Conservation (phyloP, 306 rosid species). For the Canavalia ensiformis region DNA sequence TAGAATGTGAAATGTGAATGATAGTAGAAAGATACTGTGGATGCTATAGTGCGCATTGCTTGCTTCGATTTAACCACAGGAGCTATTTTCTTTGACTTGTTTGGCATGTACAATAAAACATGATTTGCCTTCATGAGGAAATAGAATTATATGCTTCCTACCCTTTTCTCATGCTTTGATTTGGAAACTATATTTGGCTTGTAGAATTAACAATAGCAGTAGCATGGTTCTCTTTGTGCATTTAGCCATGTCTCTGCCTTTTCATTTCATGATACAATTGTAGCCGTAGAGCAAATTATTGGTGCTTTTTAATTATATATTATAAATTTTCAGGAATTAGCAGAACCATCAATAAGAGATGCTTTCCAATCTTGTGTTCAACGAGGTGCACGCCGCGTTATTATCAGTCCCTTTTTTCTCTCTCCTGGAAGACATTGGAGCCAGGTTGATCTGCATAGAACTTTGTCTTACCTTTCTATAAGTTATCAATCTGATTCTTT, state of each 20-base stretch:
- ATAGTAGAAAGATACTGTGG: slow-evolving; percentile 26
- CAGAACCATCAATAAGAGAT: slow-evolving; percentile 80
- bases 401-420: slow-evolving; percentile 90
- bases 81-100: not conserved
- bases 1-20: slow-evolving; percentile 20
- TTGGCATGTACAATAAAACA: slow-evolving; percentile 10
- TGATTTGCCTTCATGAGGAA: slow-evolving; percentile 1
- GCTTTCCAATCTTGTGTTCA: slow-evolving; percentile 72
- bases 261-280: slow-evolving; percentile 28
- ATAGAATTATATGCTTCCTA: not conserved
- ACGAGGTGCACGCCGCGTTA: slow-evolving; percentile 74
- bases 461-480: not conserved
- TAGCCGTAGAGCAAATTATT: slow-evolving; percentile 3
- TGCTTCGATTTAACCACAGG: not conserved
- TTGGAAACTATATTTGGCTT: slow-evolving; percentile 12
- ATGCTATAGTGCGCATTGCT: not conserved
- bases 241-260: not conserved
- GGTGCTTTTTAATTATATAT: not conserved
- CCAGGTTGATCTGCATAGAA: slow-evolving; percentile 62
- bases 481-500: not conserved
- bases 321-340: slow-evolving; percentile 73
- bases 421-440: slow-evolving; percentile 93
- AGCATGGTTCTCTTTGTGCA: not conserved
- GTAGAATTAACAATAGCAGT: not conserved
- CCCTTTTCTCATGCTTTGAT: not conserved